These are phyloP conservation scores for Pythium brassicae DNA, from an alignment of 352 stramenopile genomes.

Conservation along the genomic window DNA sequence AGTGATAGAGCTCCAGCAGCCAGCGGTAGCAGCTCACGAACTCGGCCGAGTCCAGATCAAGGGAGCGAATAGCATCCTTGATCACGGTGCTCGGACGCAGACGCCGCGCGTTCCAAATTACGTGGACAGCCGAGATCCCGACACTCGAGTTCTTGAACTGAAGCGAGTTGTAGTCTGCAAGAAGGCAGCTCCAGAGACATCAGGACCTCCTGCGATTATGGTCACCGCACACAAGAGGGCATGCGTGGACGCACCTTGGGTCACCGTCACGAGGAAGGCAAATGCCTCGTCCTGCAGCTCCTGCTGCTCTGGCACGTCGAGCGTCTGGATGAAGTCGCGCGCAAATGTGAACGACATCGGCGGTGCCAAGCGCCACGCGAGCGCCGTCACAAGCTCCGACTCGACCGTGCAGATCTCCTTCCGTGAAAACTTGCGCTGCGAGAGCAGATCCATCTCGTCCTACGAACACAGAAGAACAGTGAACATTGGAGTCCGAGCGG, in stretches of 20 bases:
- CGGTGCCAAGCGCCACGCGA: constrained; percentile 34
- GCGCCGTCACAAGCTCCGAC: constrained; percentile 24
- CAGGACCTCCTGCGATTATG: too few species aligned
- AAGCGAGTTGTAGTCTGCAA: constrained; percentile 25
- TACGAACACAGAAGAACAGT: constrained; percentile 2
- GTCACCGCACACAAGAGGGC: not conserved
- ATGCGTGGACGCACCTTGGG: constrained; percentile 1
- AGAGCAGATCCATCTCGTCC: constrained; percentile 49
- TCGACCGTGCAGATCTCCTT: constrained; percentile 34
- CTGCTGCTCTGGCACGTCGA: constrained; percentile 15
- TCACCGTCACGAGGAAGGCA: constrained; percentile 24
- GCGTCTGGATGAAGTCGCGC: constrained; percentile 30
- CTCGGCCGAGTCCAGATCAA: constrained; percentile 18
- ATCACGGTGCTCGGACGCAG: constrained; percentile 23
- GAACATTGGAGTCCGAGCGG: not conserved
- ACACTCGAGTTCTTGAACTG: constrained; percentile 32
- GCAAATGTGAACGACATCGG: constrained; percentile 36
- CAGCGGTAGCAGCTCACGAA: constrained; percentile 33
- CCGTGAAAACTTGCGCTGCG: constrained; percentile 37
- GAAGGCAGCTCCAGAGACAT: not conserved
- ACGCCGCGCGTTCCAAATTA: constrained; percentile 28
- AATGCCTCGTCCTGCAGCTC: constrained; percentile 22
- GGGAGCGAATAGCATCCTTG: constrained; percentile 24
- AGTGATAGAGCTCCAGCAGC: constrained; percentile 22
- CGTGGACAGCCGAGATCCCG: constrained; percentile 31